phyloP scores from a whole-genome alignment of 148 eudicot genomes.

The Fallopia convolvulus region DNA sequence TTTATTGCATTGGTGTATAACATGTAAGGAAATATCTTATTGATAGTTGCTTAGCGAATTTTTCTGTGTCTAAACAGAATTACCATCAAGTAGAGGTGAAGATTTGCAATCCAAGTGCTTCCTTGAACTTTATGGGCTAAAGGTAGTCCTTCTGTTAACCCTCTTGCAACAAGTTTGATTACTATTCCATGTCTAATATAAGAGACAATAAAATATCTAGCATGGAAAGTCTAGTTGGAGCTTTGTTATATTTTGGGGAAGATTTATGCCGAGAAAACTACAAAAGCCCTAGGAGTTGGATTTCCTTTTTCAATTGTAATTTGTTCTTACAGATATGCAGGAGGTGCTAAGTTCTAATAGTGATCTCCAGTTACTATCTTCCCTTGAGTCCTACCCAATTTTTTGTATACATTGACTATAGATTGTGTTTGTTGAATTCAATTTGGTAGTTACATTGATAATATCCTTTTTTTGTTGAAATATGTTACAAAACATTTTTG shows the following conservation, averaged over 20 bases:
- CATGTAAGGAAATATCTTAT: not conserved
- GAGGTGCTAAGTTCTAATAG: not conserved
- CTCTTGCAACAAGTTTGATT: not conserved
- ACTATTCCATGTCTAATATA: not conserved
- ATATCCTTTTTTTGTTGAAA: conserved; percentile 18
- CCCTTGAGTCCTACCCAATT: not conserved
- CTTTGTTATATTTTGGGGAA: not conserved
- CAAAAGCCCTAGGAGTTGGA: not conserved
- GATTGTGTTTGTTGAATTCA: not conserved
- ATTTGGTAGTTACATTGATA: not conserved
- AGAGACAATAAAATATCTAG: not conserved
- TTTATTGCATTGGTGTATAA: not conserved
- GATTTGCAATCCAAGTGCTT: conserved; percentile 91
- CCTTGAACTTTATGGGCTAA: conserved; percentile 97
- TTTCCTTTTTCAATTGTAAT: not conserved
- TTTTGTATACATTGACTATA: not conserved
- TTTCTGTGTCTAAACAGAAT: conserved; percentile 33
- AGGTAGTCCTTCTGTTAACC: conserved; percentile 38
- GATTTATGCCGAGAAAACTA: not conserved
- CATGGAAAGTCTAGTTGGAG: not conserved
- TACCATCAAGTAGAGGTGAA: conserved; percentile 94
- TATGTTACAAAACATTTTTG: conserved; percentile 3
- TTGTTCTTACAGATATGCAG: not conserved
- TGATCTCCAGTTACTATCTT: not conserved
- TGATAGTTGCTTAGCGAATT: not conserved